phyloP scores from a whole-genome alignment of 108 stramenopile genomes.

The Cyclotella sp. region DNA sequence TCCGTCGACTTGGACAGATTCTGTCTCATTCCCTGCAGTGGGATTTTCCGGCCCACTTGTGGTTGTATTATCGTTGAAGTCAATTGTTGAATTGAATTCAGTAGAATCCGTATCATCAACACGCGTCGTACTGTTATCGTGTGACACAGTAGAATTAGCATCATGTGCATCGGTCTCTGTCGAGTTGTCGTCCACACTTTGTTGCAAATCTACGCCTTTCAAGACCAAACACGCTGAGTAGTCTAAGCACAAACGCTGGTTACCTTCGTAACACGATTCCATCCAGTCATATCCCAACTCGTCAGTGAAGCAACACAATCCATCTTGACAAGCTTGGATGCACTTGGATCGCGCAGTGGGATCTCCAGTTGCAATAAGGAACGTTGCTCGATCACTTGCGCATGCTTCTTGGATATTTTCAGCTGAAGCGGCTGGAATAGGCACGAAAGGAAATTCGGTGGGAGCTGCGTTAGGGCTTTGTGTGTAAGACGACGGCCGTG shows the following conservation, averaged over 20 bases:
- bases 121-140: no score
- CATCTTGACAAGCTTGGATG: conserved; percentile 17
- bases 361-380: conserved; percentile 15
- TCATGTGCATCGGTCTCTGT: not conserved
- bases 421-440: conserved; percentile 2
- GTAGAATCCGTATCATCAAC: no score
- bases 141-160: no score
- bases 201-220: not conserved
- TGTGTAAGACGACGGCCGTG: not conserved
- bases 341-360: conserved; percentile 17
- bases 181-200: not conserved
- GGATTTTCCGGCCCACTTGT: not conserved
- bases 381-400: not conserved
- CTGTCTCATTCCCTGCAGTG: not conserved
- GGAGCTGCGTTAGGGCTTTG: not conserved
- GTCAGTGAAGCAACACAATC: conserved; percentile 33
- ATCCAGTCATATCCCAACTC: conserved; percentile 24
- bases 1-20: not conserved
- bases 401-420: not conserved
- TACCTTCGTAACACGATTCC: conserved; percentile 1
- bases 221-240: conserved; percentile 18
- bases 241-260: conserved; percentile 11
- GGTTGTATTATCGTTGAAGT: no score
- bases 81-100: no score
- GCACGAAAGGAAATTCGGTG: not conserved